Evolutionary conservation across 805 yeast genomes (phyloP).

Genomic region (Candida koratica): DNA sequence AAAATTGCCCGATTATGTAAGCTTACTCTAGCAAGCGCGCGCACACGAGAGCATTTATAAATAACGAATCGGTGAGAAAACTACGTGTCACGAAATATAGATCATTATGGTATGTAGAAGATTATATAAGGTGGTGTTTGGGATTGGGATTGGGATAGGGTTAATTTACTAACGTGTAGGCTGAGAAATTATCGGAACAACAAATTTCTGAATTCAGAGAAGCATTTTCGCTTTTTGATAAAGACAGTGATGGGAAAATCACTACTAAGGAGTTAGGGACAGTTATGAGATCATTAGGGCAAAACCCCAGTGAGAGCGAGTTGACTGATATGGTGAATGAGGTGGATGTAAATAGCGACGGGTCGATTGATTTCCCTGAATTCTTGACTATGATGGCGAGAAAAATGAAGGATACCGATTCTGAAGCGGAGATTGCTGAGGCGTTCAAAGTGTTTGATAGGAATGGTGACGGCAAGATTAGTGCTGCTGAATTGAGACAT

Average conservation of each 20-base stretch:
- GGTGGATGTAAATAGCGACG: constrained; percentile 94
- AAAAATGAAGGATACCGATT: constrained; percentile 93
- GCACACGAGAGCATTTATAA: too few species aligned
- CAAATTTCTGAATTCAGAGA: constrained; percentile 97
- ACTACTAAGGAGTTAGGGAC: constrained; percentile 95
- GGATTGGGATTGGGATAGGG: too few species aligned
- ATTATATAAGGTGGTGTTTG: too few species aligned
- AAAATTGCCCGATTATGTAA: too few species aligned
- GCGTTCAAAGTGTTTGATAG: constrained; percentile 97
- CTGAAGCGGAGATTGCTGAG: constrained; percentile 94
- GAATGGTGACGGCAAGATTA: constrained; percentile 94
- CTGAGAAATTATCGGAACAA: constrained; percentile 89
- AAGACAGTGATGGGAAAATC: constrained; percentile 95
- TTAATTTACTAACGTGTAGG: constrained; percentile 39
- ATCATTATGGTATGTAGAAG: constrained; percentile 5
- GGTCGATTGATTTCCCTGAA: constrained; percentile 51
- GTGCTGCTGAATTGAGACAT: constrained; percentile 94
- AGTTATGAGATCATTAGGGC: constrained; percentile 98
- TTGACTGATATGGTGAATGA: constrained; percentile 96
- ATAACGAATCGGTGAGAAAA: too few species aligned
- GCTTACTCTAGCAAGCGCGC: too few species aligned
- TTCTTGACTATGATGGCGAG: constrained; percentile 44
- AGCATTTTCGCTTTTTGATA: constrained; percentile 95
- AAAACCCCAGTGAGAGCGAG: constrained; percentile 94
- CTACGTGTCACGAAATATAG: too few species aligned